Evolutionary conservation across 1,284 basidiomycete species (phyloP).

Genomic region (Xanthoconium separans): DNA sequence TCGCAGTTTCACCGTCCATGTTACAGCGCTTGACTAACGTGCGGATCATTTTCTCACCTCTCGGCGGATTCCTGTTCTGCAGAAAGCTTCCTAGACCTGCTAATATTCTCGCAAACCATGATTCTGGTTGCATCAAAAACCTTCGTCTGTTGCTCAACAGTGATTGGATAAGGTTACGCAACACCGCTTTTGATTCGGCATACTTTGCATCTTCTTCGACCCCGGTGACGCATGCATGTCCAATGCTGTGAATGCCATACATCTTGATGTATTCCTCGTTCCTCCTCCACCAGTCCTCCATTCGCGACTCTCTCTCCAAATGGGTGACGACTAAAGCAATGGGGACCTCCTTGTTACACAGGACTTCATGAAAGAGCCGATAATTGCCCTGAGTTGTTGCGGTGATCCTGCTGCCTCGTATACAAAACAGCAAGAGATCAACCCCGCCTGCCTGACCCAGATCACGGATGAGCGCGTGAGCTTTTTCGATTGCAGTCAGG

Average conservation of each 20-base stretch:
- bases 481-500: constrained; percentile 34
- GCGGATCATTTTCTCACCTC: constrained; percentile 26
- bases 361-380: constrained; percentile 34
- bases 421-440: constrained; percentile 39
- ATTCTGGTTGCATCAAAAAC: constrained; percentile 27
- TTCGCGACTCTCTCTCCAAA: constrained; percentile 35
- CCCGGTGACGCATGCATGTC: constrained; percentile 42
- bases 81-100: constrained; percentile 22
- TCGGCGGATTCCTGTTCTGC: constrained; percentile 22
- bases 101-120: constrained; percentile 26
- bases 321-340: constrained; percentile 39
- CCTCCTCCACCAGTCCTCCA: constrained; percentile 41
- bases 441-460: constrained; percentile 32
- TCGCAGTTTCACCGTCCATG: constrained; percentile 31
- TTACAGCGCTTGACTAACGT: constrained; percentile 27
- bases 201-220: constrained; percentile 31
- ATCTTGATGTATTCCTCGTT: constrained; percentile 33
- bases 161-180: constrained; percentile 20
- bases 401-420: constrained; percentile 38
- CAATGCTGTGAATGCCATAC: constrained; percentile 32
- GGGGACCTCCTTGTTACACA: constrained; percentile 38
- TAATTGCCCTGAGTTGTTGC: constrained; percentile 36
- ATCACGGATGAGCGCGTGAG: constrained; percentile 34
- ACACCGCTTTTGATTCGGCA: constrained; percentile 14
- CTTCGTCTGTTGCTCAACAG: constrained; percentile 13